Evolutionary conservation across 2,329 filamentous ascomycete genomes (phyloP), one percentile per base, ranked within the genome.

Genomic region (Furcasterigmium sp.): DNA sequence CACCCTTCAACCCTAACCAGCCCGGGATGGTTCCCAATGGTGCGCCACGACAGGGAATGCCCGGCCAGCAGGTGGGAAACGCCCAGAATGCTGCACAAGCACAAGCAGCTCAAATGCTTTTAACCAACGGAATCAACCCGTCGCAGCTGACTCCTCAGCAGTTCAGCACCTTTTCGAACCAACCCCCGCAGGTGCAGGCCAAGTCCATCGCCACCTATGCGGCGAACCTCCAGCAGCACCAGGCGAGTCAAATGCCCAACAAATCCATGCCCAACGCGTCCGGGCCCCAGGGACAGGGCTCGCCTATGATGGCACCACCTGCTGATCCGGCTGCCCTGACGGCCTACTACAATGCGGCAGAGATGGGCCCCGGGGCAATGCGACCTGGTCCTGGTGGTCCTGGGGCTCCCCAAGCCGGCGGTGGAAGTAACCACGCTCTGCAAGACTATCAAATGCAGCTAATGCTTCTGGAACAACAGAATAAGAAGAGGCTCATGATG

Each of bases 381-480:
- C 76, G 84, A 43, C 64, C 67, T 26, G 74, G 67, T 32, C 68
- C 72, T 21, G 72, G 67, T 30, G 70, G 64, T 45, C 65, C 63
- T 26, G 32, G 32, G 17, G 32, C n/a, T 17, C 32, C 32, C 32
- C 32, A 35, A 35, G 66, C 64, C 14, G 72, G 65, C 48, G 73
- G 66, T 53, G 75, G 70, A 40, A 85, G 84, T 63, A 91, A 89
- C 59, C 86, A 91, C 60, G 87, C 87, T 18, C 72, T 91, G 37
- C 86, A 91, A 63, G 87, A 93, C 61, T 91, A 91, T 56, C 87
- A 91, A 68, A 91, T 91, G 86, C 87, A 91, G 61, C 68, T 91
- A 59, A 91, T 91, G 87, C 67, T 91, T 39, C 75, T 91, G 14
- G 87, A 91, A 64, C 87, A 91, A 64, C 86, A 91, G 65, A 91